These are phyloP conservation scores for Pisolithus marmoratus DNA, from an alignment of 768 basidiomycete genomes.

Conservation along the genomic window DNA sequence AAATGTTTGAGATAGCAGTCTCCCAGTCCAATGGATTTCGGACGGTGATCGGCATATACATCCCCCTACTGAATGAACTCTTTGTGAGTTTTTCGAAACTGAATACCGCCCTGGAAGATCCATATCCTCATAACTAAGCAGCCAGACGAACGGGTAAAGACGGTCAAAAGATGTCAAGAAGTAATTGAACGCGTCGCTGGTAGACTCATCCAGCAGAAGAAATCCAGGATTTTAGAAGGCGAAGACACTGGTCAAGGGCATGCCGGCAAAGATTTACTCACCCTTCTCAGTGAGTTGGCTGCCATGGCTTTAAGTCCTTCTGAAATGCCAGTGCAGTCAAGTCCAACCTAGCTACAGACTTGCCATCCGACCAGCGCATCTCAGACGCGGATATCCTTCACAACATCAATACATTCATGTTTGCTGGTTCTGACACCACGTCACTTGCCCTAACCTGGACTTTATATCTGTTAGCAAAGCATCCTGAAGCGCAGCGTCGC, in stretches of 20 bases:
- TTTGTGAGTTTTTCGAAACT: constrained; percentile 45
- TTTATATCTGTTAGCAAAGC: constrained; percentile 63
- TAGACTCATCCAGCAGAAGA: constrained; percentile 74
- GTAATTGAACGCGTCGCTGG: constrained; percentile 70
- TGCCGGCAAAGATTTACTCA: constrained; percentile 70
- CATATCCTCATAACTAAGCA: constrained; percentile 20
- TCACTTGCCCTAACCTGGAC: constrained; percentile 84
- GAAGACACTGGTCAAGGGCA: constrained; percentile 47
- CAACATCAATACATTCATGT: constrained; percentile 86
- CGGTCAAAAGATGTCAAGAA: constrained; percentile 49
- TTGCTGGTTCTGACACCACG: constrained; percentile 86
- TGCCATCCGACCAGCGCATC: constrained; percentile 64
- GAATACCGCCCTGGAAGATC: not conserved
- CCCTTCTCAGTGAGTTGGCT: constrained; percentile 56
- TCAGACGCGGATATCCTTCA: constrained; percentile 85
- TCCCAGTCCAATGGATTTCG: constrained; percentile 46
- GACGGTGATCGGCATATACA: constrained; percentile 48
- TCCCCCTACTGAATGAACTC: constrained; percentile 47
- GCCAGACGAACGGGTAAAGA: constrained; percentile 49
- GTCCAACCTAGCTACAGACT: constrained; percentile 70
- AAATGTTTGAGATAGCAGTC: constrained; percentile 75
- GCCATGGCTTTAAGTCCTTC: not conserved
- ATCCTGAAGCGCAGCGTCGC: constrained; percentile 61
- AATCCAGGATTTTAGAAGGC: constrained; percentile 59
- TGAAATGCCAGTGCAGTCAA: constrained; percentile 49